Evolutionary conservation across 306 rosid species (phyloP).

Genomic region (Lathyrus aphaca): DNA sequence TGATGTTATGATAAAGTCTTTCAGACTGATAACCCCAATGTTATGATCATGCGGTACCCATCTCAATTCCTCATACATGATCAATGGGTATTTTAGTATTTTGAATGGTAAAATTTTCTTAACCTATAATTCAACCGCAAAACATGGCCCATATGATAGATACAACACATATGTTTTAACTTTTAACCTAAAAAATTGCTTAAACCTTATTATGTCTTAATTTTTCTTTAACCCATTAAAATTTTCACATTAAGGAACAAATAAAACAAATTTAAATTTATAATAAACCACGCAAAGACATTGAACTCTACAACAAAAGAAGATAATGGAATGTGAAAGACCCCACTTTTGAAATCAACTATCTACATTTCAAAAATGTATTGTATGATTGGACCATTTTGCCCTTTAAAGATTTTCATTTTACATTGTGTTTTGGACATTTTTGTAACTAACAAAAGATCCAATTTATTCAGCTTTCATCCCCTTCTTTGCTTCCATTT

Average conservation of each 20-base stretch:
- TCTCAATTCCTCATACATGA: not conserved
- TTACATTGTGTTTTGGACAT: too few relatives aligned
- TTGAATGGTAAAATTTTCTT: slow-evolving; percentile 2
- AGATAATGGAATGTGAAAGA: slow-evolving; percentile 38
- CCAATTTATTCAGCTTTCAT: too few relatives aligned
- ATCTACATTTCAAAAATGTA: too few relatives aligned
- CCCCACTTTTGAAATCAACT: slow-evolving; percentile 31
- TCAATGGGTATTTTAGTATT: slow-evolving; percentile 41
- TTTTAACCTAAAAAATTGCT: slow-evolving; percentile 39
- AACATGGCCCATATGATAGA: slow-evolving; percentile 51
- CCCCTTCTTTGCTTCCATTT: too few relatives aligned
- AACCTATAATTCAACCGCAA: slow-evolving; percentile 78
- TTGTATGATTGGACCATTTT: too few relatives aligned
- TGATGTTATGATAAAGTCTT: slow-evolving; percentile 18
- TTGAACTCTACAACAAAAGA: slow-evolving; percentile 34
- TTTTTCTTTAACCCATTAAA: slow-evolving; percentile 32
- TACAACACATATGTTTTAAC: slow-evolving; percentile 17
- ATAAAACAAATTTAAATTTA: not conserved
- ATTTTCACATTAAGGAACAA: slow-evolving; percentile 31
- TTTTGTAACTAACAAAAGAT: too few relatives aligned
- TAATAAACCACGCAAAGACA: slow-evolving; percentile 14
- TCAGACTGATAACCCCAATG: too few relatives aligned
- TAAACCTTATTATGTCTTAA: slow-evolving; percentile 12
- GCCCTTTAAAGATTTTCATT: too few relatives aligned
- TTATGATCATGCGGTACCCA: slow-evolving; percentile 49